Evolutionary conservation across 2,329 filamentous ascomycete genomes (phyloP).

Genomic region (Exophiala oligosperma): DNA sequence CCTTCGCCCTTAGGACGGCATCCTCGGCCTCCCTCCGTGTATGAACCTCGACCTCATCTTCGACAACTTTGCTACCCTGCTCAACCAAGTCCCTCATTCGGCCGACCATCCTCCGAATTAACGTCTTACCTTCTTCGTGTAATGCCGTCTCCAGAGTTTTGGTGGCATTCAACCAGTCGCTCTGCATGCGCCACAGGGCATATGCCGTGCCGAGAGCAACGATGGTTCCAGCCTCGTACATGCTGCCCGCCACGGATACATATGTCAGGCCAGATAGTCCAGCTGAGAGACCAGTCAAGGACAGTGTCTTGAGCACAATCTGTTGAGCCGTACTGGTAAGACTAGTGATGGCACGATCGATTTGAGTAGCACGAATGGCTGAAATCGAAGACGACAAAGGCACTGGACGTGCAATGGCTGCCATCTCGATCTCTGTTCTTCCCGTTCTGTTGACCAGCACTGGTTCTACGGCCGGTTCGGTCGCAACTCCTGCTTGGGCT

Average conservation of each 20-base stretch:
- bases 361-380: slow-evolving; percentile 65
- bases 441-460: slow-evolving; percentile 29
- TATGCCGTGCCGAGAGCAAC: slow-evolving; percentile 60
- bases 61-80: slow-evolving; percentile 41
- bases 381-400: slow-evolving; percentile 77
- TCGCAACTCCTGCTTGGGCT: slow-evolving; percentile 18
- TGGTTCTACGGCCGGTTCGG: slow-evolving; percentile 13
- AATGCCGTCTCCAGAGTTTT: slow-evolving; percentile 53
- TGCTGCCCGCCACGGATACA: slow-evolving; percentile 51
- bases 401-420: slow-evolving; percentile 29
- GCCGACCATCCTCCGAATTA: slow-evolving; percentile 55
- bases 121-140: slow-evolving; percentile 58
- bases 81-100: slow-evolving; percentile 48
- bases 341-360: slow-evolving; percentile 66
- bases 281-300: slow-evolving; percentile 59
- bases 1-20: slow-evolving; percentile 47
- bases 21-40: slow-evolving; percentile 43
- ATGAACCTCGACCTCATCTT: slow-evolving; percentile 34
- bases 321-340: slow-evolving; percentile 72
- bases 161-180: slow-evolving; percentile 57
- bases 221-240: slow-evolving; percentile 61
- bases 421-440: slow-evolving; percentile 19
- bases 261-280: slow-evolving; percentile 58
- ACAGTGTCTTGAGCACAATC: slow-evolving; percentile 72
- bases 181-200: slow-evolving; percentile 59